Percentiles rank a stretch among this genome's conserved stretches.
Evolutionary conservation across 2,329 filamentous ascomycete species (phyloP).

Genomic region (Penicillium sp.): DNA sequence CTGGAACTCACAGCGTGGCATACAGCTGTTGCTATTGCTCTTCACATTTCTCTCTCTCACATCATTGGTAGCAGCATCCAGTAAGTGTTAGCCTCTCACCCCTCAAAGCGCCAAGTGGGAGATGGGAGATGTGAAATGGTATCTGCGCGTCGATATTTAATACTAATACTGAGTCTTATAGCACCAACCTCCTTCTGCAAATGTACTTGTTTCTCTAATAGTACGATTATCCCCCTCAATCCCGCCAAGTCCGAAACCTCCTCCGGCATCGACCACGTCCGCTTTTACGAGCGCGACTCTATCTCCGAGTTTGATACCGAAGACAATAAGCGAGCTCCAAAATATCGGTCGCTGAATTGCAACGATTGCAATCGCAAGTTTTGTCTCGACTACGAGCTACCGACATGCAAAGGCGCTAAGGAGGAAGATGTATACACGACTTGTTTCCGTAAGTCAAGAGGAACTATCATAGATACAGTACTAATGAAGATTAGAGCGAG

Average conservation of each 20-base stretch:
- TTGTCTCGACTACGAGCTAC: slow-evolving; percentile 61
- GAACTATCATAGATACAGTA: neutral
- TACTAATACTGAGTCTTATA: slow-evolving; percentile 14
- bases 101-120: neutral
- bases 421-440: slow-evolving; percentile 65
- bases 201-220: slow-evolving; percentile 67
- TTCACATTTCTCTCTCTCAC: slow-evolving; percentile 26
- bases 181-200: slow-evolving; percentile 65
- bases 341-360: slow-evolving; percentile 52
- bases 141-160: neutral
- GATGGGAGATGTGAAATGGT: neutral
- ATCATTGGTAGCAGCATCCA: slow-evolving; percentile 34
- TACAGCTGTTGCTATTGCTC: slow-evolving; percentile 25
- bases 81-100: slow-evolving; percentile 27
- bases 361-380: slow-evolving; percentile 67
- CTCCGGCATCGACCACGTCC: slow-evolving; percentile 19
- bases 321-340: slow-evolving; percentile 28
- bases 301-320: slow-evolving; percentile 14
- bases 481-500: slow-evolving; percentile 50
- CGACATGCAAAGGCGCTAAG: slow-evolving; percentile 60
- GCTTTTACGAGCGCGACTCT: slow-evolving; percentile 20
- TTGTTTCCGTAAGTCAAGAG: slow-evolving; percentile 56
- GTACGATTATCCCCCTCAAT: slow-evolving; percentile 65
- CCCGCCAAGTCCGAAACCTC: slow-evolving; percentile 32
- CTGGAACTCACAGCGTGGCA: slow-evolving; percentile 21